Base-by-base conservation (phyloP, 2,329 filamentous ascomycete genomes). In the Talaromyces sp. region DNA sequence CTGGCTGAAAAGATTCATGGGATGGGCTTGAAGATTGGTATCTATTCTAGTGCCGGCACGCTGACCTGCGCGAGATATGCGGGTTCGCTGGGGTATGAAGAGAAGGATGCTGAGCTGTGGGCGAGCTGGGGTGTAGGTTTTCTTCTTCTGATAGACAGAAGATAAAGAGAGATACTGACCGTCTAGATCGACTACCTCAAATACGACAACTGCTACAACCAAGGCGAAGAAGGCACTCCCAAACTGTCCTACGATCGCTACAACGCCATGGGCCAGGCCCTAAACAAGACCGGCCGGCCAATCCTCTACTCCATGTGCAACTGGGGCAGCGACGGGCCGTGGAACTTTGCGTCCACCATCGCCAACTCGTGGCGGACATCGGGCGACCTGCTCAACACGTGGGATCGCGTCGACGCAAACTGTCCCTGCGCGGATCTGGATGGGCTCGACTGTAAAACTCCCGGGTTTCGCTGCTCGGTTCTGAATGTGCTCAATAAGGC, bases 141-240 rank as follows among this genome's bases (percentile, higher is more conserved):
- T 23, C 27, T 10, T 64, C 14, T 31, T 31, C 9, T 2, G 14
- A 5, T 6, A 5, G 16, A 56, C 33, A 7, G 6, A 27, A 5
- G 27, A 34, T 10, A 56, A 56, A 27, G 40, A 9, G 18, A 44
- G 14, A 16, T 47, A 14, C 50, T 53, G 28, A 53, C 10, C 1
- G 7, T 16, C 18, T 28, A 65, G 64, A 64, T 71, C 40, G 72
- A 82, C 68, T 83, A 83, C 65, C 68, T 83, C 27, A 83, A 84
- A 68, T 85, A 85, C 65, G 83, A 85, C 70, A 85, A 85, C 67
- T 85, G 83, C 72, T 84, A 78, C 68, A 84, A 84, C 64, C 74
- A 80, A 63, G 83, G 83, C 7, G 78, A 82, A 60, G 79, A 77
- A 18, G 81, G 82, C 12, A 81, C 75, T 1, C 75, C 78, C 0